phyloP scores from a whole-genome alignment of 495 filamentous ascomycete species.

The Tetracladium marchalianum region DNA sequence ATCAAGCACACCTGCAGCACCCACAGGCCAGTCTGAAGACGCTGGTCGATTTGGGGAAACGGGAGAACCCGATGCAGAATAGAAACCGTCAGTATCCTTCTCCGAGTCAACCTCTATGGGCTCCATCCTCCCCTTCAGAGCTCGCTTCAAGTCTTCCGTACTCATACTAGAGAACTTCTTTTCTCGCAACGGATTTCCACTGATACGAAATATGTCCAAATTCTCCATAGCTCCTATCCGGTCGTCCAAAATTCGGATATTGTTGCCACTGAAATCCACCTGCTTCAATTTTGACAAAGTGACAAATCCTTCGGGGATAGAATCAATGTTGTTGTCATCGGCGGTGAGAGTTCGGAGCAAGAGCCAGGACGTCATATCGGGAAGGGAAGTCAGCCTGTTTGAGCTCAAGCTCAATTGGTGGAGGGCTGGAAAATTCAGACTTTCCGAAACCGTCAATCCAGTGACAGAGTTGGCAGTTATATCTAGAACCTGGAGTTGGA shows the following conservation, averaged over 20 bases:
- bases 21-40: constrained; percentile 50
- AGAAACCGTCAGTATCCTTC: constrained; percentile 24
- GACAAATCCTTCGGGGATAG: constrained; percentile 65
- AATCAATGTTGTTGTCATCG: constrained; percentile 68
- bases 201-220: constrained; percentile 60
- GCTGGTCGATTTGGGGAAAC: constrained; percentile 21
- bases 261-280: constrained; percentile 76
- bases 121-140: constrained; percentile 59
- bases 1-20: constrained; percentile 63
- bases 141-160: constrained; percentile 72
- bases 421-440: constrained; percentile 58
- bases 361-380: constrained; percentile 60
- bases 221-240: constrained; percentile 72
- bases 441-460: constrained; percentile 36
- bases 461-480: constrained; percentile 63
- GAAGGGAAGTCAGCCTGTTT: constrained; percentile 66
- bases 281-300: constrained; percentile 54
- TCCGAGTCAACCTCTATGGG: constrained; percentile 28
- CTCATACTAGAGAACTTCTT: constrained; percentile 72
- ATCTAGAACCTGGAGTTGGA: constrained; percentile 61
- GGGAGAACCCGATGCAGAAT: constrained; percentile 14
- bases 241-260: constrained; percentile 64
- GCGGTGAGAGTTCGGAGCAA: constrained; percentile 62
- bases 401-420: constrained; percentile 60
- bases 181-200: constrained; percentile 80